A percentile compares a stretch with the other conserved stretches of the same genome.
Conservation (phyloP, 495 filamentous ascomycete species). For the Penicillium daleae region DNA sequence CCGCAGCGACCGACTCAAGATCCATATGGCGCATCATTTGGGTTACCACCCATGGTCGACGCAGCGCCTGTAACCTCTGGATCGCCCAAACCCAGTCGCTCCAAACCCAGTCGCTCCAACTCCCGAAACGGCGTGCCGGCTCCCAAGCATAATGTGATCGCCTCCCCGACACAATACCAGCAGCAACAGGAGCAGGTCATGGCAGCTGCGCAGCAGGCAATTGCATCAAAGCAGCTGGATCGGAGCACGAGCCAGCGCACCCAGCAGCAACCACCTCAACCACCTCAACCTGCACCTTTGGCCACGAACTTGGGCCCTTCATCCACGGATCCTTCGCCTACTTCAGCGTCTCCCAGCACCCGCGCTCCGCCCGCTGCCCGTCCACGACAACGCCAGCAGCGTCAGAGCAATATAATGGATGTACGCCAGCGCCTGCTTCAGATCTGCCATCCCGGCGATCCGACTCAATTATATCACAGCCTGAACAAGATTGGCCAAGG, state of each 20-base stretch:
- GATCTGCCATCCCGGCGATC: slow-evolving; percentile 89
- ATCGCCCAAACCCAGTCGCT: slow-evolving; percentile 46
- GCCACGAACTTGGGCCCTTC: slow-evolving; percentile 30
- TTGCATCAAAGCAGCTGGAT: slow-evolving; percentile 57
- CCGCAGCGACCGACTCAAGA: slow-evolving; percentile 31
- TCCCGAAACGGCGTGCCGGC: slow-evolving; percentile 45
- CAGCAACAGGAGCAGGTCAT: slow-evolving; percentile 84
- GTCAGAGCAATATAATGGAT: slow-evolving; percentile 77
- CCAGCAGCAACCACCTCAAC: slow-evolving; percentile 32
- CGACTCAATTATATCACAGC: slow-evolving; percentile 80
- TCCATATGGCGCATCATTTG: slow-evolving; percentile 28
- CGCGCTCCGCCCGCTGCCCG: slow-evolving; percentile 63
- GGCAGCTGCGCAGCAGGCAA: slow-evolving; percentile 72
- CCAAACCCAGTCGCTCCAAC: slow-evolving; percentile 47
- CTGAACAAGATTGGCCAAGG: slow-evolving; percentile 97
- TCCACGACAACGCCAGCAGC: slow-evolving; percentile 72
- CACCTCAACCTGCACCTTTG: slow-evolving; percentile 24
- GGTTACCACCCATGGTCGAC: slow-evolving; percentile 46
- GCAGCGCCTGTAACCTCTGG: slow-evolving; percentile 59
- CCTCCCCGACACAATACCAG: slow-evolving; percentile 66
- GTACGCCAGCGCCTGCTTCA: slow-evolving; percentile 79
- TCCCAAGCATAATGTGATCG: slow-evolving; percentile 35
- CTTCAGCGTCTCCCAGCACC: slow-evolving; percentile 61
- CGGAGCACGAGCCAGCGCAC: slow-evolving; percentile 68
- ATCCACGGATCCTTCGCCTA: slow-evolving; percentile 30